These are phyloP conservation scores for Phialophora macrospora DNA, from an alignment of 2,329 filamentous ascomycete species.

Conservation along the genomic window DNA sequence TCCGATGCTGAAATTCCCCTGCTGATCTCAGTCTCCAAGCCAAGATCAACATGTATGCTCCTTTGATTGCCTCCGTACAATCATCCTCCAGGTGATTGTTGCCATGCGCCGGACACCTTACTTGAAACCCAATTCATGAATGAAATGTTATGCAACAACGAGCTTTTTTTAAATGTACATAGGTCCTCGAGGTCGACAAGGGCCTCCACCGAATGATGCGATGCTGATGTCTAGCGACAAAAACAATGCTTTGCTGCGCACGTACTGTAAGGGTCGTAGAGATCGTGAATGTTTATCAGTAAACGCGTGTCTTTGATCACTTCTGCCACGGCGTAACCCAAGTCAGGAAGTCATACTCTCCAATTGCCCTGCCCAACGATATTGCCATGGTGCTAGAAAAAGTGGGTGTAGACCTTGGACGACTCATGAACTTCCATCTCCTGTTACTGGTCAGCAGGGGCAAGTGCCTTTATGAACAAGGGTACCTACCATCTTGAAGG, in stretches of 20 bases:
- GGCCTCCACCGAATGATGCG: conserved; percentile 22
- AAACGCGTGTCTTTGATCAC: conserved; percentile 5
- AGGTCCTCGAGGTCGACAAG: conserved; percentile 24
- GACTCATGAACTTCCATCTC: conserved; percentile 99
- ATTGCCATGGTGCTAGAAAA: conserved; percentile 67
- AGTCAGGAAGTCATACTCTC: neutral
- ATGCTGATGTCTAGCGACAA: conserved; percentile 30
- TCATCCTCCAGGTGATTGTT: conserved; percentile 19
- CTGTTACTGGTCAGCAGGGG: conserved; percentile 59
- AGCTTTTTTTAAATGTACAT: conserved; percentile 38
- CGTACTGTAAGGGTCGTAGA: conserved; percentile 35
- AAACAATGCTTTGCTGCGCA: conserved; percentile 34
- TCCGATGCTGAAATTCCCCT: conserved; percentile 15
- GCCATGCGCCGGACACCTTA: conserved; percentile 36
- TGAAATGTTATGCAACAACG: conserved; percentile 34
- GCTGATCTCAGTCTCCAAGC: conserved; percentile 7
- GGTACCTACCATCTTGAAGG: conserved; percentile 92
- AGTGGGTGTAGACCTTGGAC: conserved; percentile 99
- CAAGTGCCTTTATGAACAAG: conserved; percentile 2
- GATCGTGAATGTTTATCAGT: conserved; percentile 30
- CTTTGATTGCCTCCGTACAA: conserved; percentile 15
- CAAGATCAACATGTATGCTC: conserved; percentile 22
- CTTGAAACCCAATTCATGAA: conserved; percentile 33
- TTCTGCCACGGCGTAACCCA: neutral
- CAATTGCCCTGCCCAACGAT: neutral